A percentile compares a stretch with the other conserved stretches of the same genome.
These are phyloP conservation scores for Thermochaetoides thermophila DNA, from an alignment of 495 filamentous ascomycete genomes.

Conservation along the genomic window DNA sequence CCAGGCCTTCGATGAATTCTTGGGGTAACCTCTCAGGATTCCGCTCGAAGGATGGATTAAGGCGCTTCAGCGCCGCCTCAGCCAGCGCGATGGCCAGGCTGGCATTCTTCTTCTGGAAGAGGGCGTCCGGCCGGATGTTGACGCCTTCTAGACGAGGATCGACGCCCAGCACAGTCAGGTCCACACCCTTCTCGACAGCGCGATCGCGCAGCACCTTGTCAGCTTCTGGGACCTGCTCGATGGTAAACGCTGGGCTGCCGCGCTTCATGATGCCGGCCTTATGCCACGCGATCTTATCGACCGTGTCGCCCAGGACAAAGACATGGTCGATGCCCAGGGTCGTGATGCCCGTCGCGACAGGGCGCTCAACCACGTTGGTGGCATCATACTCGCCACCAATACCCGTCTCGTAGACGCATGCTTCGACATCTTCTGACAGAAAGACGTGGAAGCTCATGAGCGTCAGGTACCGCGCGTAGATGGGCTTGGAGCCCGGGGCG, in stretches of 20 bases:
- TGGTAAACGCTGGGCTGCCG: constrained; percentile 54
- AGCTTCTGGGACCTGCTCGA: constrained; percentile 52
- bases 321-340: constrained; percentile 87
- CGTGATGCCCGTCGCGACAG: constrained; percentile 61
- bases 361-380: constrained; percentile 73
- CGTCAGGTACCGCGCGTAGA: constrained; percentile 83
- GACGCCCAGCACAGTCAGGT: constrained; percentile 43
- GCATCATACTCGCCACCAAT: constrained; percentile 89
- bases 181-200: constrained; percentile 49
- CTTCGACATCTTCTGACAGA: constrained; percentile 62
- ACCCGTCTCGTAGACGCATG: constrained; percentile 81
- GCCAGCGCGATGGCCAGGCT: constrained; percentile 67
- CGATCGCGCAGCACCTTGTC: constrained; percentile 53
- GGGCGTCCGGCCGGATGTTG: constrained; percentile 59
- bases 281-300: constrained; percentile 93
- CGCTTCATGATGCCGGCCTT: constrained; percentile 86
- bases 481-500: constrained; percentile 43
- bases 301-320: constrained; percentile 60
- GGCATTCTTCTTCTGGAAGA: constrained; percentile 81
- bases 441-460: constrained; percentile 85
- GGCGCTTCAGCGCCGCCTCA: constrained; percentile 37
- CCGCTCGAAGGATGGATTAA: constrained; percentile 22
- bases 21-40: constrained; percentile 32
- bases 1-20: constrained; percentile 60
- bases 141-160: constrained; percentile 51